Evolutionary conservation across 352 stramenopile species (phyloP).

Genomic region (Phytophthora syringae): DNA sequence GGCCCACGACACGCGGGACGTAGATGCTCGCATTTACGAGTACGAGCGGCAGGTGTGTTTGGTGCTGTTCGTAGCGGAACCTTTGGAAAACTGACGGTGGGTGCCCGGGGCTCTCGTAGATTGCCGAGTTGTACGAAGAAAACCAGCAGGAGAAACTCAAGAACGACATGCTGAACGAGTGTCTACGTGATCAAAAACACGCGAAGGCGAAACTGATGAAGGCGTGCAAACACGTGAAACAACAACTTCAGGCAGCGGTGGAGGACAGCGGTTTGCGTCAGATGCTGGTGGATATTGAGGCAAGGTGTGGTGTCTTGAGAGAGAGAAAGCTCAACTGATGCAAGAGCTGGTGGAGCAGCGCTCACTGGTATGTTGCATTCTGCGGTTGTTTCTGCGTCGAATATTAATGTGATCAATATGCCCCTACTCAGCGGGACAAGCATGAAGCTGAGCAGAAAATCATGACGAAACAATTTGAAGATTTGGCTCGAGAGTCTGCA

Average conservation of each 20-base stretch:
- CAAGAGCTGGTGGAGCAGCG: constrained; percentile 46
- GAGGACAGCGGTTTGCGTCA: constrained; percentile 70
- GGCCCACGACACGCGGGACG: constrained; percentile 28
- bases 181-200: constrained; percentile 71
- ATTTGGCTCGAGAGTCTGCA: constrained; percentile 20
- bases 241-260: constrained; percentile 65
- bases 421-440: constrained; percentile 19
- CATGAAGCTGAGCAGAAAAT: constrained; percentile 26
- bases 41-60: constrained; percentile 68
- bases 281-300: constrained; percentile 72
- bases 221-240: constrained; percentile 67
- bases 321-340: constrained; percentile 46
- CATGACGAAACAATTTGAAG: constrained; percentile 29
- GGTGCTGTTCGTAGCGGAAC: background rate
- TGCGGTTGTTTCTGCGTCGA: background rate
- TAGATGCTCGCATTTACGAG: constrained; percentile 65
- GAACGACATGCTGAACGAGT: constrained; percentile 71
- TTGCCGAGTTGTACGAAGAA: constrained; percentile 71
- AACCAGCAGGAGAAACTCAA: constrained; percentile 74
- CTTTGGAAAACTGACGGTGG: background rate
- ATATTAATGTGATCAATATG: background rate
- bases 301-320: constrained; percentile 57
- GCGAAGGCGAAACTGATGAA: constrained; percentile 79
- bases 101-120: constrained; percentile 32
- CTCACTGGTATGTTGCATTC: constrained; percentile 35